Evolutionary conservation across 192 early-diverging fungal species (phyloP).

Genomic region (Linnemannia schmuckeri): DNA sequence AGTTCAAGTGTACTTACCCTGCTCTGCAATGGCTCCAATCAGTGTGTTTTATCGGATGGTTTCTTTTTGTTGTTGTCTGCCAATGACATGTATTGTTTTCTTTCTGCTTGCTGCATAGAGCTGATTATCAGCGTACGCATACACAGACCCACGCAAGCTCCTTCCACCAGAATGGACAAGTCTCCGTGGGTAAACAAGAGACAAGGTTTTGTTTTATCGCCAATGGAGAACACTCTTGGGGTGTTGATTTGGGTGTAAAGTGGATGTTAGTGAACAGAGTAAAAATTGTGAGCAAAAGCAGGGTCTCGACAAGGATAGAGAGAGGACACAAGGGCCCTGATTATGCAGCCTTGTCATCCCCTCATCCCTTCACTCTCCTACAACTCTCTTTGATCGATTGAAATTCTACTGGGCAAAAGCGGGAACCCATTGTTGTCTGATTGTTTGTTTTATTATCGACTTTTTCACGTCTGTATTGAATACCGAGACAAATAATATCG

Average conservation of each 20-base stretch:
- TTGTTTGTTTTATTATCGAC: background rate
- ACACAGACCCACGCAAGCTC: background rate
- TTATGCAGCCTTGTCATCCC: constrained; percentile 1
- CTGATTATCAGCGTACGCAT: background rate
- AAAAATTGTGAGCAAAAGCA: background rate
- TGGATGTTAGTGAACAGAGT: background rate
- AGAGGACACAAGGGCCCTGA: background rate
- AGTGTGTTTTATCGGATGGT: background rate
- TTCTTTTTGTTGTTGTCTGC: background rate
- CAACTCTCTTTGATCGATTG: background rate
- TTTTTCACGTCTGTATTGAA: background rate
- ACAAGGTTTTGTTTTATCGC: constrained; percentile 9
- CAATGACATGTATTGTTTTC: background rate
- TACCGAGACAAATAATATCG: background rate
- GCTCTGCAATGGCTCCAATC: background rate
- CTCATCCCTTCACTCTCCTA: background rate
- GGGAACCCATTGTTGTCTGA: background rate
- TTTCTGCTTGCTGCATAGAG: background rate
- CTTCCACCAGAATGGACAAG: background rate
- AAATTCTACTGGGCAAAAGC: background rate
- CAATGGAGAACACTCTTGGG: background rate
- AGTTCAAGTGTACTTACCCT: background rate
- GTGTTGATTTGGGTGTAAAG: background rate
- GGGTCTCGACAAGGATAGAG: background rate
- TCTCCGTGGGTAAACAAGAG: background rate